Evolutionary conservation across 371 early-diverging fungal species (phyloP).

Genomic region (Fennellomyces sp.): DNA sequence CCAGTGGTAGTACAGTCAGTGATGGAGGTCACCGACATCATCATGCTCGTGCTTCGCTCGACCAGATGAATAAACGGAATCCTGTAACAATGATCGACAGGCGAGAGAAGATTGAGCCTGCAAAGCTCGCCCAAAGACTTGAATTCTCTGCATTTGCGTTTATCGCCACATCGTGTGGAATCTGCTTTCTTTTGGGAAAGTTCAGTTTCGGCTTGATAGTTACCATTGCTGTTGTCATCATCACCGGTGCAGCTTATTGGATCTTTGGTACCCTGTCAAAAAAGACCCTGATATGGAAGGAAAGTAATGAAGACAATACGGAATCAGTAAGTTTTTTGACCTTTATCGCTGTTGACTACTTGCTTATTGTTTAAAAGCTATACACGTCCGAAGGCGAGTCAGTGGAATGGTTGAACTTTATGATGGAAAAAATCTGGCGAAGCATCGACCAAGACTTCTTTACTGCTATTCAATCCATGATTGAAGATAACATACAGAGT

Average conservation of each 20-base stretch:
- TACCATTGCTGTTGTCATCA: conserved; percentile 15
- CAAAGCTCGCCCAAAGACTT: conserved; percentile 20
- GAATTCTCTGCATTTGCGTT: conserved; percentile 36
- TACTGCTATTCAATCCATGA: conserved; percentile 28
- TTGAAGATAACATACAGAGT: conserved; percentile 39
- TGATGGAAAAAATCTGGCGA: conserved; percentile 47
- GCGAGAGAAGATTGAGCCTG: conserved; percentile 21
- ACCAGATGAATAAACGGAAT: not conserved
- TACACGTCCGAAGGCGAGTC: conserved; percentile 47
- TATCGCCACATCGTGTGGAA: conserved; percentile 20
- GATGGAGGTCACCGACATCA: not conserved
- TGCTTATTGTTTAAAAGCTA: conserved; percentile 16
- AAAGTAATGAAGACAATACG: conserved; percentile 35
- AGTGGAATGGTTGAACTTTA: conserved; percentile 50
- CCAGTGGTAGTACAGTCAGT: not conserved
- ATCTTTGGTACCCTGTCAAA: conserved; percentile 22
- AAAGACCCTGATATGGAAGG: conserved; percentile 34
- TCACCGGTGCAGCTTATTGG: conserved; percentile 34
- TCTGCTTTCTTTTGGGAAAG: conserved; percentile 33
- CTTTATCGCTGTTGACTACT: not conserved
- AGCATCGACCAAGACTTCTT: conserved; percentile 43
- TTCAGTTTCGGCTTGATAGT: conserved; percentile 19
- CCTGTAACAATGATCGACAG: not conserved
- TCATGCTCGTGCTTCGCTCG: not conserved
- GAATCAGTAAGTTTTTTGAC: conserved; percentile 33